These are phyloP conservation scores for Aspergillus sp. DNA, from an alignment of 2,329 filamentous ascomycete species.

Conservation along the genomic window DNA sequence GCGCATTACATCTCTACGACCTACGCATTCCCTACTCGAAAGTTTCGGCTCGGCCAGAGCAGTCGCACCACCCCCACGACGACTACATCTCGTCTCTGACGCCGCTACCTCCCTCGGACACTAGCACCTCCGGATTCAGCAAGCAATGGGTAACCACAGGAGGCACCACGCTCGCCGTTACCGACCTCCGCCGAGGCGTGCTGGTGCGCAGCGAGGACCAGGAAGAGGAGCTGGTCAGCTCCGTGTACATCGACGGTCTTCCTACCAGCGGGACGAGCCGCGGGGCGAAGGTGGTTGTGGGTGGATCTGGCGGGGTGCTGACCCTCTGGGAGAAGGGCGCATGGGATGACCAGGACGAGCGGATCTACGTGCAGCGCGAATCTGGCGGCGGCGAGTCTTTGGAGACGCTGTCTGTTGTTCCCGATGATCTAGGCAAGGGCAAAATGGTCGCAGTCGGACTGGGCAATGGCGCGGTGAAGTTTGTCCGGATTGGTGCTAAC, in stretches of 20 bases:
- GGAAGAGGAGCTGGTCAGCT: conserved; percentile 86
- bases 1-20: conserved; percentile 84
- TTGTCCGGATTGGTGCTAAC: conserved; percentile 72
- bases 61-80: conserved; percentile 81
- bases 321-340: conserved; percentile 92
- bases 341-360: conserved; percentile 93
- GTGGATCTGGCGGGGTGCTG: conserved; percentile 75
- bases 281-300: conserved; percentile 72
- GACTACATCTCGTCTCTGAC: conserved; percentile 91
- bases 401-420: conserved; percentile 72
- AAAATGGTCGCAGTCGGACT: conserved; percentile 72
- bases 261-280: conserved; percentile 64
- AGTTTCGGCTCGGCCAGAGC: conserved; percentile 64
- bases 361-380: conserved; percentile 69
- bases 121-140: conserved; percentile 81
- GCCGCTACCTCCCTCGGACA: conserved; percentile 72
- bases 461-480: conserved; percentile 73
- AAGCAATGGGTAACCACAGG: conserved; percentile 96
- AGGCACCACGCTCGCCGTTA: conserved; percentile 84
- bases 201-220: conserved; percentile 90
- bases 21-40: conserved; percentile 59
- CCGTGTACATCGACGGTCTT: conserved; percentile 72
- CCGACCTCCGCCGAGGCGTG: conserved; percentile 81
- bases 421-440: conserved; percentile 64
- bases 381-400: conserved; percentile 70